A percentile compares a stretch with the other conserved stretches of the same genome.
Conservation (phyloP, 176 grass and related monocot species). For the Musa itinerans region DNA sequence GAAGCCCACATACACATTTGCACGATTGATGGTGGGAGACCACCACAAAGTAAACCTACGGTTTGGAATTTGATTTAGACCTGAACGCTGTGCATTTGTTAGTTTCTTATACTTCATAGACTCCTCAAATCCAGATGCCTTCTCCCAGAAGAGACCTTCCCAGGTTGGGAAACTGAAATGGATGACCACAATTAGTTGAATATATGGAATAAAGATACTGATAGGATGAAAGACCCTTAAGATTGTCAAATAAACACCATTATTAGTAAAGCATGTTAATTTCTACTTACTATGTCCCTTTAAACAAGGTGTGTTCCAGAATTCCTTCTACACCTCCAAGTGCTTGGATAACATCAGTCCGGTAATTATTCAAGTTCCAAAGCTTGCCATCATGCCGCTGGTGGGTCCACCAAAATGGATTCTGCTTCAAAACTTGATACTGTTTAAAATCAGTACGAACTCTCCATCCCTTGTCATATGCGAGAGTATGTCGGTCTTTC, state of each 20-base stretch:
- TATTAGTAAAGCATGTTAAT: background rate
- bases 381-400: slow-evolving; percentile 95
- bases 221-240: background rate
- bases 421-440: slow-evolving; percentile 99
- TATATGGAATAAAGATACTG: too few relatives aligned
- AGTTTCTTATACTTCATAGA: slow-evolving; percentile 99
- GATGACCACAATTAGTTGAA: background rate
- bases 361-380: slow-evolving; percentile 99
- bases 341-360: slow-evolving; percentile 98
- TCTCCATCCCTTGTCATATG: slow-evolving; percentile 97
- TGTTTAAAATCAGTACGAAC: slow-evolving; percentile 97
- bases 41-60: slow-evolving; percentile 96
- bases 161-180: slow-evolving; percentile 67
- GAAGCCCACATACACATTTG: slow-evolving; percentile 91
- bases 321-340: slow-evolving; percentile 99
- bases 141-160: slow-evolving; percentile 98
- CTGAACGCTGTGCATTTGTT: slow-evolving; percentile 92
- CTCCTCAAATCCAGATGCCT: slow-evolving; percentile 96
- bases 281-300: slow-evolving; percentile 65
- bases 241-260: too few relatives aligned
- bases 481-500: slow-evolving; percentile 87
- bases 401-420: slow-evolving; percentile 99
- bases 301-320: slow-evolving; percentile 93
- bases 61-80: slow-evolving; percentile 94
- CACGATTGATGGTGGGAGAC: slow-evolving; percentile 92